Evolutionary conservation across 495 filamentous ascomycete species (phyloP).

Genomic region (Penicillium macrosclerotiorum): DNA sequence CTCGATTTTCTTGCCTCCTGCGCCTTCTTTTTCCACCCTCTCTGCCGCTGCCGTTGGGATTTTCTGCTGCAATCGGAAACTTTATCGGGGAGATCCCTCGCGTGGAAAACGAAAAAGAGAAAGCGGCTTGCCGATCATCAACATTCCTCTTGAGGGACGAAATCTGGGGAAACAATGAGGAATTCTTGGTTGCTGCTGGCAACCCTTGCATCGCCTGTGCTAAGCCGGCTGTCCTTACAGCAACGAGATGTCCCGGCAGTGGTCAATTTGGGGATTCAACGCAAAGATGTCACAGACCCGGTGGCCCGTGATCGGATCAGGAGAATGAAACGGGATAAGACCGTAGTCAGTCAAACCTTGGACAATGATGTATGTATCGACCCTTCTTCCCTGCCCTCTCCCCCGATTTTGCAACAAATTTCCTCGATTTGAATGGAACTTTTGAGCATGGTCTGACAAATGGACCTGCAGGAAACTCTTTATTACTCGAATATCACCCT

Average conservation of each 20-base stretch:
- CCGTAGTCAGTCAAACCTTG: conserved; percentile 29
- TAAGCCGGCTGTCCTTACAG: conserved; percentile 26
- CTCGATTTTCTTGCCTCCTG: too few species aligned
- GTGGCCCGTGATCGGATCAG: conserved; percentile 32
- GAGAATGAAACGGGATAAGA: conserved; percentile 31
- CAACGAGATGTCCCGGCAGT: conserved; percentile 35
- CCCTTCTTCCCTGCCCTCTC: background rate
- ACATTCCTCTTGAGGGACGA: background rate
- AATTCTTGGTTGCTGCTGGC: conserved; percentile 17
- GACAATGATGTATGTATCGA: conserved; percentile 40
- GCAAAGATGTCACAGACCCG: conserved; percentile 34
- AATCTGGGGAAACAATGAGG: conserved; percentile 18
- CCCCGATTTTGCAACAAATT: background rate
- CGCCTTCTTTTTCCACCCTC: too few species aligned
- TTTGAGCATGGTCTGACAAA: too few species aligned
- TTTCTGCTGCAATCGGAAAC: background rate
- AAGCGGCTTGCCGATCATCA: conserved; percentile 2
- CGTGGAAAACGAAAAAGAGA: background rate
- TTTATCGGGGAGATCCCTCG: too few species aligned
- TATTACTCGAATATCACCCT: conserved; percentile 73
- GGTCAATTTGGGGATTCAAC: conserved; percentile 38
- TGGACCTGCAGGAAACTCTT: conserved; percentile 38
- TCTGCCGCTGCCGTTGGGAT: too few species aligned
- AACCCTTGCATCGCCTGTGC: conserved; percentile 17
- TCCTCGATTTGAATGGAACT: background rate